Evolutionary conservation across 2,329 filamentous ascomycete genomes (phyloP), one percentile per base, ranked within the genome.

Genomic region (Lachnellula hyalina): DNA sequence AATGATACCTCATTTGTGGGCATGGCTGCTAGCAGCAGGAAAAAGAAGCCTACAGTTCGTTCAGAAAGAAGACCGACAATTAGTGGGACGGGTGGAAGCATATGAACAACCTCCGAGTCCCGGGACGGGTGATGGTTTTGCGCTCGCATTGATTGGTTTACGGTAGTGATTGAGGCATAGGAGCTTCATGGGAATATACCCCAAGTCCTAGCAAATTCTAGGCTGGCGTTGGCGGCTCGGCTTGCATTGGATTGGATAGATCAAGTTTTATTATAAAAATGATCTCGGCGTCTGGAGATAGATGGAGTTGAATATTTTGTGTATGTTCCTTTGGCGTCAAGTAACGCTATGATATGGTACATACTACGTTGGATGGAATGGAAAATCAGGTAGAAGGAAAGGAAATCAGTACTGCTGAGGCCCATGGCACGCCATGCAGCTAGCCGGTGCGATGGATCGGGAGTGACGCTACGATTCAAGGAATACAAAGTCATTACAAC

Each of bases 1-100:
- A 62, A 66, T 48, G 60, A 67, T 54, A 51, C 48, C 5, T 49
- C 58, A 4, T 67, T 65, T 35, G 60, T 63, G 0, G 63, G 64
- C n/a, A 65, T 65, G 62, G 55, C 51, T 9, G 40, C 59, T 32
- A 32, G 28, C 47, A 49, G 45, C 51, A 49, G 60, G 35, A 61
- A 59, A 41, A 63, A 57, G 54, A 64, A 60, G 51, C 17, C 47
- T 11, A 36, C 19, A 11, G 53, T 4, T 49, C 47, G 2, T 6
- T 38, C 5, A 48, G 49, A 23, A 58, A 59, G 49, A 54, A 48
- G 28, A 45, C 54, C 5, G 36, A 15, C 12, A 40, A 17, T 40
- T 15, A 17, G 36, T 32, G 28, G 28, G 28, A 44, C 41, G 19
- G 41, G 41, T 19, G 11, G 41, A 12, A 25, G 19, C 19, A 21